Percentiles rank a stretch among this genome's conserved stretches.
Conservation (phyloP, 208 protist species). For the Trypanosoma caninum region DNA sequence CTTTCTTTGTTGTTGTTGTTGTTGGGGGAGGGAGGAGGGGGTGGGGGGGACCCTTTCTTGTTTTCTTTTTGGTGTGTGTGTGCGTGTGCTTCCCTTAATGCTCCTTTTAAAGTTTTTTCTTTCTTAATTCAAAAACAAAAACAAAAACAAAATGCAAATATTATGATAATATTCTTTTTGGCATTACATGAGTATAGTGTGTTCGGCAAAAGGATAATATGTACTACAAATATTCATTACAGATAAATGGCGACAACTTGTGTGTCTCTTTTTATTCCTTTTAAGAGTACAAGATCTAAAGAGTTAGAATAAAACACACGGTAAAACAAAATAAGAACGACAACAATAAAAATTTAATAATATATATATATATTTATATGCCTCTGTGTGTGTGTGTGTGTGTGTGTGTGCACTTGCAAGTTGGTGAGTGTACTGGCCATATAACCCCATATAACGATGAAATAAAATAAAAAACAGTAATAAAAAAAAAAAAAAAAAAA, state of each 20-base stretch:
- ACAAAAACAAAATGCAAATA: background rate
- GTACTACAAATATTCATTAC: conserved; percentile 7
- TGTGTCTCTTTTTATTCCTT: background rate
- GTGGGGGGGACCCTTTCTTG: no score
- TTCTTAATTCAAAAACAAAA: background rate
- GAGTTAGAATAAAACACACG: conserved; percentile 2
- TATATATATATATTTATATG: conserved; percentile 4
- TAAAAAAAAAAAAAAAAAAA: conserved; percentile 6
- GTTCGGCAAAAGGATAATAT: conserved; percentile 5
- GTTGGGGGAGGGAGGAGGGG: no score
- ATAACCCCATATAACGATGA: background rate
- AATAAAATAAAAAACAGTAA: background rate
- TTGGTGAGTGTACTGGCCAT: no score
- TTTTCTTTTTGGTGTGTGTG: no score
- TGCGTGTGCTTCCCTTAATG: conserved; percentile 1
- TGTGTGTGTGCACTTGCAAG: background rate
- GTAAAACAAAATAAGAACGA: conserved; percentile 5
- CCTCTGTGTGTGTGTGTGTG: background rate
- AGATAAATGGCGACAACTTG: background rate
- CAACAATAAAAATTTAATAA: conserved; percentile 4
- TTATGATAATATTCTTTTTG: no score
- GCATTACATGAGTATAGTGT: no score
- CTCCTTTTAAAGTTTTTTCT: background rate
- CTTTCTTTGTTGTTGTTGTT: no score
- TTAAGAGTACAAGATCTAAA: conserved; percentile 13